Base-by-base conservation (phyloP, 805 yeast genomes). In the Wickerhamiella dianesei region DNA sequence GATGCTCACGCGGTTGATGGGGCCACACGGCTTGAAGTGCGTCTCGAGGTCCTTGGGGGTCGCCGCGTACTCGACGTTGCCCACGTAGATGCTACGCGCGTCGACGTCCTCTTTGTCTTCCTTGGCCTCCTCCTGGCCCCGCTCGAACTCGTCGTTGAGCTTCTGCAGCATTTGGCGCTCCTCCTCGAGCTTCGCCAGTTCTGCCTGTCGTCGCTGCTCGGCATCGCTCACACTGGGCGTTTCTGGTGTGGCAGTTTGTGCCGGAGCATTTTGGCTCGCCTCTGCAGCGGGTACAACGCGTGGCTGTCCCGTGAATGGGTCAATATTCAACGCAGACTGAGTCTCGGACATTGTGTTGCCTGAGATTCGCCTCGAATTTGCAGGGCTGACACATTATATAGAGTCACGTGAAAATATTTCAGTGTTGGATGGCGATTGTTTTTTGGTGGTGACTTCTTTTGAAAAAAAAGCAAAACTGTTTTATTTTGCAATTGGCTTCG, bases 11-110 rank as follows among this genome's bases (percentile, higher is more conserved):
- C 95, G 73, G 58, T 82, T 79, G 46, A 86, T 82, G 4, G 75
- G 71, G 1, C 95, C 95, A 42, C 77, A 77, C 2, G 73, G 60
- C 46, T 76, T 72, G 63, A 85, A 86, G 56, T 77, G 82, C 50
- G 77, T 72, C 56, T 83, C 89, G 36, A 86, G 69, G 55, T 85
- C 94, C 54, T 79, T 79, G 21, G 94, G 88, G 5, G 84, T 77
- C 16, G 88, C 64, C 9, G 74, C 80, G 60, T 80, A 84, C 59
- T 85, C 95, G 21, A 86, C 92, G 56, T 82, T 83, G 3, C 94
- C 94, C 20, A 85, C 87, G 63, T 78, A 86, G 19, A 86, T 71
- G 3, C 87, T 79, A 51, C 87, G 73, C 3, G 81, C 70, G 60
- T 85, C 95, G n/a, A 79, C 72, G 47, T 80, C 87, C 53, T 74